A percentile compares a stretch with the other conserved stretches of the same genome.
These are phyloP conservation scores for Hyphopichia wangnamkhiaoensis DNA, from an alignment of 1,139 yeast species.

Conservation along the genomic window DNA sequence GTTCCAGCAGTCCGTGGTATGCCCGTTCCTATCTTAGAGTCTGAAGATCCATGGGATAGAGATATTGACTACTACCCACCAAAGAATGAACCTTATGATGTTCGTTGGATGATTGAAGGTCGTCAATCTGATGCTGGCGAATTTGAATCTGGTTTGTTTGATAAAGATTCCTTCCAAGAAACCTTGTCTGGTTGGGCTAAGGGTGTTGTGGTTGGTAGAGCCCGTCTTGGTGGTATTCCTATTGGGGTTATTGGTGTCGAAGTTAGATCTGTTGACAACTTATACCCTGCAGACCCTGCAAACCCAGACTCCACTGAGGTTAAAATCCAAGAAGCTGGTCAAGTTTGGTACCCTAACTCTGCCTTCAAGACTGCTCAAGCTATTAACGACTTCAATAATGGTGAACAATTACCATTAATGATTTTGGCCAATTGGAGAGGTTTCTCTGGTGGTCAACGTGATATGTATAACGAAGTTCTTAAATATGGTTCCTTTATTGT, in stretches of 20 bases:
- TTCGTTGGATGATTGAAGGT: conserved; percentile 94
- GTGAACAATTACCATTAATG: conserved; percentile 97
- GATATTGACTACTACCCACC: conserved; percentile 80
- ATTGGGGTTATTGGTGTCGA: conserved; percentile 98
- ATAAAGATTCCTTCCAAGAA: conserved; percentile 90
- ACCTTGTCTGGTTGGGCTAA: conserved; percentile 98
- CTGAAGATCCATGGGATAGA: conserved; percentile 90
- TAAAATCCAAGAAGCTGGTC: conserved; percentile 93
- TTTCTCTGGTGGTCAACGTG: conserved; percentile 99
- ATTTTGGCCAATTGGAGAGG: conserved; percentile 99
- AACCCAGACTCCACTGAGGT: conserved; percentile 91
- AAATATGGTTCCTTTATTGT: conserved; percentile 96
- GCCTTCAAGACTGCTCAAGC: conserved; percentile 99
- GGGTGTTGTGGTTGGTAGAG: conserved; percentile 98
- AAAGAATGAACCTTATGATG: conserved; percentile 78
- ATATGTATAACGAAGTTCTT: conserved; percentile 97
- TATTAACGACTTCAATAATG: conserved; percentile 92
- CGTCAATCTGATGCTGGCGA: conserved; percentile 63
- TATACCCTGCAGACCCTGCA: conserved; percentile 97
- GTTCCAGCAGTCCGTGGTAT: conserved; percentile 87
- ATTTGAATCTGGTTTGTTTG: conserved; percentile 87
- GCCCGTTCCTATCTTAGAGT: conserved; percentile 89
- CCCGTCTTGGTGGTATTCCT: conserved; percentile 98
- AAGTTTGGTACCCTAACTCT: conserved; percentile 98
- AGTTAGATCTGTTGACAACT: conserved; percentile 83